Conservation (phyloP, 2,329 filamentous ascomycete genomes). For the Pseudogymnoascus sp. region DNA sequence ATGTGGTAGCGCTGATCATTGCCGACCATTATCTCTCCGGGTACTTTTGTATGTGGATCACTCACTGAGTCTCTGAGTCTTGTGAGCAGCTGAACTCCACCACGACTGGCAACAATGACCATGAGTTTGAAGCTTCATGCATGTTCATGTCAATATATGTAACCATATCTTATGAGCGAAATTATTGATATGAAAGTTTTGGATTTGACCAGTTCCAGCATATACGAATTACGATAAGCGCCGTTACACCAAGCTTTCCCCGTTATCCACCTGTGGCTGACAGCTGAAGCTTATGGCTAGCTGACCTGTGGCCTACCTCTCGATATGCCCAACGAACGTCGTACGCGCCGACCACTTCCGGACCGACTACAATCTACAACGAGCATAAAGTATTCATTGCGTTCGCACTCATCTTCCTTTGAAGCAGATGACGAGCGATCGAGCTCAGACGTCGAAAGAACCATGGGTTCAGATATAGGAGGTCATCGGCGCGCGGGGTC, state of each 20-base stretch:
- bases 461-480: conserved; percentile 31
- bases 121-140: not conserved
- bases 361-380: conserved; percentile 20
- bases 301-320: not conserved
- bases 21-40: not conserved
- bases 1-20: conserved; percentile 6
- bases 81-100: not conserved
- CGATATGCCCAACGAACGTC: conserved; percentile 5
- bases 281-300: conserved; percentile 2
- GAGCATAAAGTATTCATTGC: conserved; percentile 45
- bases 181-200: not conserved
- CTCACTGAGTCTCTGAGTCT: not conserved
- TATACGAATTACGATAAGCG: not conserved
- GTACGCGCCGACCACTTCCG: not conserved
- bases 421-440: conserved; percentile 65
- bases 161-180: not conserved
- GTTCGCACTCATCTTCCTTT: conserved; percentile 52
- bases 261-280: not conserved
- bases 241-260: conserved; percentile 6
- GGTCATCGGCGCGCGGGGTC: conserved; percentile 29
- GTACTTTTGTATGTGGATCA: conserved; percentile 5
- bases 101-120: not conserved
- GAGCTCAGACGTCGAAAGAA: conserved; percentile 24
- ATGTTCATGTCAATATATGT: conserved; percentile 3
- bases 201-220: not conserved